Evolutionary conservation across 2,329 filamentous ascomycete genomes (phyloP), one percentile per base, ranked within the genome.

Genomic region (Metarhizium anisopliae): DNA sequence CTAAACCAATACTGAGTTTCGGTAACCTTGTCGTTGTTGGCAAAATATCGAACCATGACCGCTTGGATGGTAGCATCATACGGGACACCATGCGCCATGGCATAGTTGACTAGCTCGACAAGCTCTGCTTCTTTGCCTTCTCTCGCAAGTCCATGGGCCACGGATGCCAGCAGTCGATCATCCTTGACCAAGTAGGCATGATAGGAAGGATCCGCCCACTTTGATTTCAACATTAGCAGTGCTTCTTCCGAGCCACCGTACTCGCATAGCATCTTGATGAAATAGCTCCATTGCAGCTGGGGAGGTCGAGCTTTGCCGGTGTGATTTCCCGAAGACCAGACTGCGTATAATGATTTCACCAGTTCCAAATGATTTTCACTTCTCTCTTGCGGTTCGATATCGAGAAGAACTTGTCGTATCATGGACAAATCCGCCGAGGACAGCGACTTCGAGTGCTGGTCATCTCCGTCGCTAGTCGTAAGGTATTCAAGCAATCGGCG

Each of bases 1-100:
- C 78, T 71, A 63, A 87, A 91, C 82, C 90, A 90, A 13, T 74
- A 67, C 64, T 87, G 85, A 2, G 85, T 85, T 58, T 82, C 79
- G n/a, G 76, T 67, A 4, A 86, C 65, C 50, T 83, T 74, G 60
- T 84, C 73, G 49, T 75, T 76, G 13, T 74, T 67, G 1, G 85
- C 81, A 62, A 85, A 90, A 61, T 86, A 87, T 0, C 68, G 69
- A 2, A 85, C 78, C 66, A 94, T 74, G 38, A 80, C 67, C 56
- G 76, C 67, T 61, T 85, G 78, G 53, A 83, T 66, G 3, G 65
- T 62, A 3, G 71, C 67, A 55, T 74, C 72, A 59, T 76, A 80
- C 14, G 71, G 66, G 7, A 80, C 57, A 0, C 74, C 75, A 5
- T 75, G 67, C 11, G 72, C 68, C 54, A 79, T 71, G 45, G 85